These are phyloP conservation scores for Tetrapyrgos nigripes DNA, from an alignment of 1,284 basidiomycete species.

Conservation along the genomic window DNA sequence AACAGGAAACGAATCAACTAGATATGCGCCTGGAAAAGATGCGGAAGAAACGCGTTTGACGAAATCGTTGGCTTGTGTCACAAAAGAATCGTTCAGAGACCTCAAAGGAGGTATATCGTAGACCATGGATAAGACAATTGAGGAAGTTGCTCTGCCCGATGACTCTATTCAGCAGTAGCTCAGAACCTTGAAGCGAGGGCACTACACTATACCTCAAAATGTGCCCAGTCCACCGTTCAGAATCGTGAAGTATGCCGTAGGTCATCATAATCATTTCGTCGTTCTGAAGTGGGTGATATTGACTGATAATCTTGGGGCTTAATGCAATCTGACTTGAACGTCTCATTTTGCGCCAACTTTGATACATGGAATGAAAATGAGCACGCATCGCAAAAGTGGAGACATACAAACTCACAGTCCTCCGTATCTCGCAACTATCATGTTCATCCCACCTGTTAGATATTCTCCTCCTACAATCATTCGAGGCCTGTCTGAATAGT, in stretches of 20 bases:
- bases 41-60: conserved; percentile 20
- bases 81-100: conserved; percentile 20
- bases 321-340: background rate
- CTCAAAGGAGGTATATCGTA: conserved; percentile 27
- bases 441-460: background rate
- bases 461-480: conserved; percentile 8
- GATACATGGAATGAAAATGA: background rate
- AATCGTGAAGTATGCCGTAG: background rate
- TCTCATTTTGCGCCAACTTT: background rate
- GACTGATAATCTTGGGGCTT: background rate
- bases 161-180: no score
- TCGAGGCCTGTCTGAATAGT: conserved; percentile 11
- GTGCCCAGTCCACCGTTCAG: background rate
- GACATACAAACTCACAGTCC: background rate
- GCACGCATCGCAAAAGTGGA: background rate
- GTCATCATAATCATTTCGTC: background rate
- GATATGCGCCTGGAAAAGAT: conserved; percentile 25
- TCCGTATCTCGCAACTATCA: conserved; percentile 9
- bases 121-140: conserved; percentile 22
- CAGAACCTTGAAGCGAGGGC: background rate
- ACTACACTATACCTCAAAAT: background rate
- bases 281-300: background rate
- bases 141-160: conserved; percentile 24
- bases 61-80: conserved; percentile 24
- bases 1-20: conserved; percentile 36